Evolutionary conservation across 1,139 yeast species (phyloP).

Genomic region (Diutina catenulata): DNA sequence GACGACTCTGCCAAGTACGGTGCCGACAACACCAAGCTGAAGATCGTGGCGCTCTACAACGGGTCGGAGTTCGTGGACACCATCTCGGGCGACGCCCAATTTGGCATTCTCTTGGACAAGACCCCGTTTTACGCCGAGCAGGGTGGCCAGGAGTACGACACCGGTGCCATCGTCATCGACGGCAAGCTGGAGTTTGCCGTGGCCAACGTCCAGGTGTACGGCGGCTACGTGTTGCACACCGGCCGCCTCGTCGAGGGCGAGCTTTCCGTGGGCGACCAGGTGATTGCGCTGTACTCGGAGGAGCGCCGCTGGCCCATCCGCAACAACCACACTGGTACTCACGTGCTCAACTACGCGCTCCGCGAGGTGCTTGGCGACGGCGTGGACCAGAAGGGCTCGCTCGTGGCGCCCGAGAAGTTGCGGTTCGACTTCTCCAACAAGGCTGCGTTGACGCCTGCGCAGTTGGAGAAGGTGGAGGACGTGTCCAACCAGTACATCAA

Average conservation of each 20-base stretch:
- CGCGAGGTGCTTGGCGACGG: conserved; percentile 78
- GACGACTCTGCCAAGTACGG: conserved; percentile 73
- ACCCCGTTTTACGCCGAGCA: conserved; percentile 97
- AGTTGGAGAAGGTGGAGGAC: conserved; percentile 63
- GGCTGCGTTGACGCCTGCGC: conserved; percentile 60
- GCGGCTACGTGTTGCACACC: conserved; percentile 91
- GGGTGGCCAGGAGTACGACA: conserved; percentile 98
- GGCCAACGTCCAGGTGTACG: conserved; percentile 83
- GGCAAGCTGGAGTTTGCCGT: conserved; percentile 82
- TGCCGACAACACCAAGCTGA: conserved; percentile 47
- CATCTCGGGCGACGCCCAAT: conserved; percentile 33
- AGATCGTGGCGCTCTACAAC: conserved; percentile 59
- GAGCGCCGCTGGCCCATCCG: conserved; percentile 94
- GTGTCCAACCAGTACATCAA: conserved; percentile 64
- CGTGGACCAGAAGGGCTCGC: conserved; percentile 92
- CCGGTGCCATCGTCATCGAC: conserved; percentile 85
- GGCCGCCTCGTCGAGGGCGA: conserved; percentile 75
- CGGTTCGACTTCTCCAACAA: conserved; percentile 95
- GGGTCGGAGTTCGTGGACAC: conserved; percentile 48
- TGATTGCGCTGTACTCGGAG: conserved; percentile 85
- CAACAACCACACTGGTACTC: conserved; percentile 98
- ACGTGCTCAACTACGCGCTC: conserved; percentile 79
- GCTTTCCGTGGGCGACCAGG: conserved; percentile 51
- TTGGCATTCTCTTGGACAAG: conserved; percentile 75
- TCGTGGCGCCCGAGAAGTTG: conserved; percentile 89